Conservation (phyloP, 257 asterid genomes). For the Osmanthus fragrans region DNA sequence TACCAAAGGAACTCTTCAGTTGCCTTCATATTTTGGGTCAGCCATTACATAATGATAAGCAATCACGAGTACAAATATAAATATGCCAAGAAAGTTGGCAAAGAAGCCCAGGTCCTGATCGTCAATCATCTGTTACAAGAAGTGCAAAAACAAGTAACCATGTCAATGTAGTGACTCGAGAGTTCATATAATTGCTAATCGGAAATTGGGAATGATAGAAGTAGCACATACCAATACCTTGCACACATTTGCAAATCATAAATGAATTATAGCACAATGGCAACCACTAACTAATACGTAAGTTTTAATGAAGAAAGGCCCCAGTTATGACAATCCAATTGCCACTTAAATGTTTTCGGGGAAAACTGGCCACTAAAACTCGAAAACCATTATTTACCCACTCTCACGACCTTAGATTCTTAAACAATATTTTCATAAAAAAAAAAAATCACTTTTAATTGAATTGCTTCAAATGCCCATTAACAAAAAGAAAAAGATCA, state of each 20-base stretch:
- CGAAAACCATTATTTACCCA: not conserved
- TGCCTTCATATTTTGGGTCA: constrained; percentile 90
- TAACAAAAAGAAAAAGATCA: not conserved
- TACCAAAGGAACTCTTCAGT: constrained; percentile 41
- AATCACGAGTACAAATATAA: constrained; percentile 75
- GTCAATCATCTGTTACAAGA: constrained; percentile 76
- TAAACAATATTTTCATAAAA: not conserved
- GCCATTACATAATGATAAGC: constrained; percentile 94
- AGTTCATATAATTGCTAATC: not conserved
- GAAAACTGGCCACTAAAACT: not conserved
- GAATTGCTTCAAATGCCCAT: not conserved
- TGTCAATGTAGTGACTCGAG: constrained; percentile 9
- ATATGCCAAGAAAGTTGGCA: constrained; percentile 95
- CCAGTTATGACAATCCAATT: not conserved
- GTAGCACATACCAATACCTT: not conserved
- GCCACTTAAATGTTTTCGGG: not conserved
- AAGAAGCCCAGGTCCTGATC: constrained; percentile 96
- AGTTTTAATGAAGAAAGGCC: not conserved
- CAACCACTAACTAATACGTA: not conserved
- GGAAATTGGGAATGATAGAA: not conserved
- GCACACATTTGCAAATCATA: not conserved
- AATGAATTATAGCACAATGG: not conserved
- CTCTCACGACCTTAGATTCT: not conserved
- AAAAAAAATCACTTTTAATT: not conserved
- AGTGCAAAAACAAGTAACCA: constrained; percentile 8